Evolutionary conservation across 106 monocot species (phyloP), one percentile per base, ranked within the genome.

Genomic region (Triglochin maritima): DNA sequence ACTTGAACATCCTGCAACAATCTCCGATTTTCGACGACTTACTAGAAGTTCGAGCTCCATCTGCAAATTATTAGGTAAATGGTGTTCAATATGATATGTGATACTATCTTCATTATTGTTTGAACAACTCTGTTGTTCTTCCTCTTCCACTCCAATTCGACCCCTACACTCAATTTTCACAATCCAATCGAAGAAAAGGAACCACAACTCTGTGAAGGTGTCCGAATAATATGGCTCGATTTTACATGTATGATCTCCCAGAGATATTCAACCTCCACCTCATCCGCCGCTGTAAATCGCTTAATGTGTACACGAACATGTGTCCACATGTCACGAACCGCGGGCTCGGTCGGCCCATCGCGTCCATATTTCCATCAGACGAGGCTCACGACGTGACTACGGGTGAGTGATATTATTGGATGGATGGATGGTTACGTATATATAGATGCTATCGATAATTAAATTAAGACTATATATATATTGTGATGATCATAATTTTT

Each of bases 241-340:
- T 83, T 44, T 87, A 75, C 78, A 72, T 87, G 44, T 76, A 83
- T 72, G 64, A 74, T 49, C 75, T 87, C 62, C 83, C 83, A 2
- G 17, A 66, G 3, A 54, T 54, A 12, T 83, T 87, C 78, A 83
- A 87, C 72, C 5, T 8, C 67, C 66, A 55, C 63, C 78, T 87
- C 62, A 62, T 87, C 69, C 49, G 4, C 43, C 60, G 46, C 49
- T 87, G 87, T 78, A 57, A 61, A 29, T 29, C 60, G 12, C 81
- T 83, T 67, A 81, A 63, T 72, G 43, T 70, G 17, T 83, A 66
- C 87, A 71, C 78, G 54, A 69, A 83, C 78, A 80, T 83, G 83
- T 87, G 87, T 73, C 87, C 87, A 44, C 78, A 87, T 46, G 70
- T 87, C 17, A 47, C 80, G 56, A 59, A 81, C 81, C 57, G 81